A percentile compares a stretch with the other conserved stretches of the same genome.
These are phyloP conservation scores for Talaromyces islandicus DNA, from an alignment of 2,329 filamentous ascomycete genomes.

Conservation along the genomic window DNA sequence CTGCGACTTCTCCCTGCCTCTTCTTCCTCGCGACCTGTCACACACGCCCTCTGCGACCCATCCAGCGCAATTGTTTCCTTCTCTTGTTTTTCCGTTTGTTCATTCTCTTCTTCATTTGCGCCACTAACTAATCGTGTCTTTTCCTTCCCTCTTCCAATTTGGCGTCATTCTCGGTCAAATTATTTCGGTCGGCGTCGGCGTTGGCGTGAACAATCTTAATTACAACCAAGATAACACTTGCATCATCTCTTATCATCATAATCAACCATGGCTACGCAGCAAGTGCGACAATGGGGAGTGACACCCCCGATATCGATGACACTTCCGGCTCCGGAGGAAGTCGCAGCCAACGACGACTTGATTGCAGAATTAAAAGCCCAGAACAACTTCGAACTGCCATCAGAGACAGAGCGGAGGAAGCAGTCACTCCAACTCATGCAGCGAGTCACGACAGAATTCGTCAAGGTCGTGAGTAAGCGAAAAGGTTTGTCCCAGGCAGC, in stretches of 20 bases:
- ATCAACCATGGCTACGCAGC: conserved; percentile 10
- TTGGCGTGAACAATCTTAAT: background rate
- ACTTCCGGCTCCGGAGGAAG: conserved; percentile 71
- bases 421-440: conserved; percentile 72
- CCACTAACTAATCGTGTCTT: background rate
- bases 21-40: background rate
- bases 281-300: conserved; percentile 58
- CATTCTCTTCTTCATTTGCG: background rate
- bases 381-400: conserved; percentile 81
- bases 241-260: background rate
- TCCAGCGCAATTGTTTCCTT: background rate
- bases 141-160: background rate
- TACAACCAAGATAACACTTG: background rate
- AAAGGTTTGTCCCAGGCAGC: conserved; percentile 70
- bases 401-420: conserved; percentile 74
- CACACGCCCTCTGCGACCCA: background rate
- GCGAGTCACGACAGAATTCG: conserved; percentile 76
- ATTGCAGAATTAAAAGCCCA: conserved; percentile 79
- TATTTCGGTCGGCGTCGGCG: background rate
- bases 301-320: conserved; percentile 76
- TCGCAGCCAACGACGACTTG: conserved; percentile 69
- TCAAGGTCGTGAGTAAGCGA: conserved; percentile 69
- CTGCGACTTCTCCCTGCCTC: background rate
- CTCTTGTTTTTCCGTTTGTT: background rate
- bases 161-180: background rate